phyloP scores from a whole-genome alignment of 345 rosid genomes.

The Physaria fendleri region DNA sequence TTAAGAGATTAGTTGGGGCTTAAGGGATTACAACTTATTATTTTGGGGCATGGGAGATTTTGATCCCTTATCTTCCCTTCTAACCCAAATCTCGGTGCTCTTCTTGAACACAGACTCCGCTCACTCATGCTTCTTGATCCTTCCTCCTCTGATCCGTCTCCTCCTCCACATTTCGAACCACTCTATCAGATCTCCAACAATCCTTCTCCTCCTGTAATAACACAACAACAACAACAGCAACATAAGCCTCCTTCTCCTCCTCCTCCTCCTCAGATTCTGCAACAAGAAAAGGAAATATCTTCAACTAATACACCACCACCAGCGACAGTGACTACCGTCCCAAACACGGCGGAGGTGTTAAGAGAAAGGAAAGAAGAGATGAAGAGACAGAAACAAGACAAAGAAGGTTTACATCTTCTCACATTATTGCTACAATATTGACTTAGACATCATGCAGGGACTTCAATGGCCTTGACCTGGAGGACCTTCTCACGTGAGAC shows the following conservation, averaged over 20 bases:
- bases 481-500: constrained; percentile 89
- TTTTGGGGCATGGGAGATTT: no score
- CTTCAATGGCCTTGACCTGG: constrained; percentile 98
- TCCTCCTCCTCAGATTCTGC: constrained; percentile 14
- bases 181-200: constrained; percentile 23
- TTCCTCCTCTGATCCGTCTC: constrained; percentile 29
- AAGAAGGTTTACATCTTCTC: constrained; percentile 87
- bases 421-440: constrained; percentile 88
- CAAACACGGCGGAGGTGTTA: constrained; percentile 30
- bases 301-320: constrained; percentile 35
- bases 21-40: no score
- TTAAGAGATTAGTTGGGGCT: no score
- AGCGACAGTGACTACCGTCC: constrained; percentile 32
- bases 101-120: constrained; percentile 75
- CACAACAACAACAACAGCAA: not conserved
- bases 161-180: constrained; percentile 27
- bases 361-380: constrained; percentile 72
- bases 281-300: constrained; percentile 39
- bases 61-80: constrained; percentile 89
- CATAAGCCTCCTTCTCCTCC: constrained; percentile 20
- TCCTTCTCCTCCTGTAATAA: constrained; percentile 21
- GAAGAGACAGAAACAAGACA: constrained; percentile 71
- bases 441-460: constrained; percentile 97
- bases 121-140: constrained; percentile 52
- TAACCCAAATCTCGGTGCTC: constrained; percentile 84